Evolutionary conservation across 106 monocot genomes (phyloP).

Genomic region (Dendrobium officinale): DNA sequence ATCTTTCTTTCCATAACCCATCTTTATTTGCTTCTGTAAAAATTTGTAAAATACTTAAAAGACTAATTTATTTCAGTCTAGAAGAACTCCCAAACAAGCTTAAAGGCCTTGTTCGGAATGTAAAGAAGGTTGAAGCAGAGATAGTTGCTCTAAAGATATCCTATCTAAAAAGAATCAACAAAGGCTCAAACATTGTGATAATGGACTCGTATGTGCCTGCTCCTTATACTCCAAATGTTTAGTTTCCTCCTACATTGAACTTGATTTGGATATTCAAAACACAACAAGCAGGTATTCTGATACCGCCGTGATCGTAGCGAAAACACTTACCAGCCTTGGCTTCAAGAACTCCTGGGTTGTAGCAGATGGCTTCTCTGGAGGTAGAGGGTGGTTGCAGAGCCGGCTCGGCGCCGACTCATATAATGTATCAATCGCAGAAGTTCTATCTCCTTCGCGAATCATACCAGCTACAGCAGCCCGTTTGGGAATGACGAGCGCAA

Average conservation of each 20-base stretch:
- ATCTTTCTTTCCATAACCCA: neutral
- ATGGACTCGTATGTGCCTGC: slow-evolving; percentile 66
- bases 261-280: neutral
- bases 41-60: neutral
- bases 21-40: neutral
- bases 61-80: slow-evolving; percentile 30
- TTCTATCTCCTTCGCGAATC: slow-evolving; percentile 71
- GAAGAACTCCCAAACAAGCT: slow-evolving; percentile 86
- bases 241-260: neutral
- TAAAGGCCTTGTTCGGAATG: slow-evolving; percentile 56
- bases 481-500: slow-evolving; percentile 52
- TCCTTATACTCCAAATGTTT: neutral
- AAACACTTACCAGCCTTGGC: slow-evolving; percentile 49
- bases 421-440: slow-evolving; percentile 34
- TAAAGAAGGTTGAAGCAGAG: slow-evolving; percentile 82
- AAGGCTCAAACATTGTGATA: slow-evolving; percentile 73
- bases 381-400: slow-evolving; percentile 80
- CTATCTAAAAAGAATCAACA: slow-evolving; percentile 72
- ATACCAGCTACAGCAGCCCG: slow-evolving; percentile 54
- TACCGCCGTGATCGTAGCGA: slow-evolving; percentile 64
- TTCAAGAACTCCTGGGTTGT: slow-evolving; percentile 75
- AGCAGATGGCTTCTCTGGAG: slow-evolving; percentile 64
- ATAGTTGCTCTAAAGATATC: slow-evolving; percentile 85
- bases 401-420: slow-evolving; percentile 70
- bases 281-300: slow-evolving; percentile 56